Conservation (phyloP, 169 alveolate genomes). For the Eimeria praecox region DNA sequence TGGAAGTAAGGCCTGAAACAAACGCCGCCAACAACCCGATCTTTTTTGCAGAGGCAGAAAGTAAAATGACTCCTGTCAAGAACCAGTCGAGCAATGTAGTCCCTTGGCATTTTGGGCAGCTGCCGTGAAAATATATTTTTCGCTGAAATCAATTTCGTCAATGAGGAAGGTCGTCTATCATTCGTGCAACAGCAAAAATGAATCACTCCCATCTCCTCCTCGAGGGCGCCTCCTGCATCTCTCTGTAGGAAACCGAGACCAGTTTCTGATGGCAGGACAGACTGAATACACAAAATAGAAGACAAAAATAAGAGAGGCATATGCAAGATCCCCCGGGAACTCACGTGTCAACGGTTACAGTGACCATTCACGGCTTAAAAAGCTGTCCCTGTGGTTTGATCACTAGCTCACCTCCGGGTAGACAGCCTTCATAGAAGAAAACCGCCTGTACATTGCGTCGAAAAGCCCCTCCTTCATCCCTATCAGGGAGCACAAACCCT, state of each 20-base stretch:
- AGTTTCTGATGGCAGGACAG: constrained; percentile 92
- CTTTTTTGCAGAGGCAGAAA: constrained; percentile 95
- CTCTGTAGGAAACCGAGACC: constrained; percentile 95
- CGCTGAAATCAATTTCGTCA: constrained; percentile 94
- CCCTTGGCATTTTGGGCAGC: constrained; percentile 99
- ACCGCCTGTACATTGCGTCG: not conserved
- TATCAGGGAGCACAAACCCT: not conserved
- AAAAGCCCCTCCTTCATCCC: constrained; percentile 18
- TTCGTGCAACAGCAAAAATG: constrained; percentile 95
- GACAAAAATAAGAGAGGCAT: not conserved
- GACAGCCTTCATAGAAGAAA: not conserved
- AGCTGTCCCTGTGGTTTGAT: too few relatives aligned
- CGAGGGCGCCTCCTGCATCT: constrained; percentile 96
- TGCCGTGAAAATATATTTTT: constrained; percentile 97
- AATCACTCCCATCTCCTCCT: constrained; percentile 93
- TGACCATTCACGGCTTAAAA: too few relatives aligned
- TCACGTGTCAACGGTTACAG: too few relatives aligned
- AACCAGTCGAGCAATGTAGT: constrained; percentile 97
- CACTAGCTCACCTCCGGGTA: constrained; percentile 21
- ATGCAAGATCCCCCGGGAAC: too few relatives aligned
- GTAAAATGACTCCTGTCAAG: constrained; percentile 98
- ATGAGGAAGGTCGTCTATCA: constrained; percentile 94
- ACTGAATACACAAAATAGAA: constrained; percentile 31
- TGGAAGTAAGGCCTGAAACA: constrained; percentile 95
- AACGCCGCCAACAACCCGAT: constrained; percentile 98